Evolutionary conservation across 2,329 filamentous ascomycete species (phyloP).

Genomic region (Stachybotrys echinatus): DNA sequence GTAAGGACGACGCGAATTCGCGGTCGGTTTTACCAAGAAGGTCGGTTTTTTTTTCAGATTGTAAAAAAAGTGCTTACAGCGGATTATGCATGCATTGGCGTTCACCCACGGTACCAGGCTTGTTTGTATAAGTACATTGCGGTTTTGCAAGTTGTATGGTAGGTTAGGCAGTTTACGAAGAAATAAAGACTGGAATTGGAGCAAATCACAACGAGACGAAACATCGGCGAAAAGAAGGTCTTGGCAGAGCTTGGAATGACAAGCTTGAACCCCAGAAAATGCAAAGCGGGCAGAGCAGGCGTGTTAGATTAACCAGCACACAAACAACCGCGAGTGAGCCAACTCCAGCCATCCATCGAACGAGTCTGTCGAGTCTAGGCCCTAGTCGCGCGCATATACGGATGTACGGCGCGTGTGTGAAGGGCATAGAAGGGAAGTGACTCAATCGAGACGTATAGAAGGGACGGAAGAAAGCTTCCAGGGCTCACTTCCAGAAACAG

Average conservation of each 20-base stretch:
- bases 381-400: background rate
- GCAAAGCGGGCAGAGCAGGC: no score
- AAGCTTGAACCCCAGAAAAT: no score
- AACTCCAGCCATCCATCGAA: background rate
- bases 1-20: constrained; percentile 7
- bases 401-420: background rate
- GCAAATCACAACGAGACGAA: background rate
- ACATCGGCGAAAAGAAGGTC: background rate
- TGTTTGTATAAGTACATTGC: background rate
- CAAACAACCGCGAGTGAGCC: no score
- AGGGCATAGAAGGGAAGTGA: background rate
- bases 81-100: background rate
- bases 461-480: background rate
- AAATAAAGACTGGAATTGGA: no score
- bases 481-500: background rate
- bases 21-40: background rate
- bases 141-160: background rate
- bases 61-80: background rate
- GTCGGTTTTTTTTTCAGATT: background rate
- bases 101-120: background rate
- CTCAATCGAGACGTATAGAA: no score
- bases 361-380: background rate
- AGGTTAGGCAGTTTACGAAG: no score
- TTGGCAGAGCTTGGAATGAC: background rate
- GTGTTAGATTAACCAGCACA: no score